Base-by-base conservation (phyloP, 768 basidiomycete species). In the Mycena metata region DNA sequence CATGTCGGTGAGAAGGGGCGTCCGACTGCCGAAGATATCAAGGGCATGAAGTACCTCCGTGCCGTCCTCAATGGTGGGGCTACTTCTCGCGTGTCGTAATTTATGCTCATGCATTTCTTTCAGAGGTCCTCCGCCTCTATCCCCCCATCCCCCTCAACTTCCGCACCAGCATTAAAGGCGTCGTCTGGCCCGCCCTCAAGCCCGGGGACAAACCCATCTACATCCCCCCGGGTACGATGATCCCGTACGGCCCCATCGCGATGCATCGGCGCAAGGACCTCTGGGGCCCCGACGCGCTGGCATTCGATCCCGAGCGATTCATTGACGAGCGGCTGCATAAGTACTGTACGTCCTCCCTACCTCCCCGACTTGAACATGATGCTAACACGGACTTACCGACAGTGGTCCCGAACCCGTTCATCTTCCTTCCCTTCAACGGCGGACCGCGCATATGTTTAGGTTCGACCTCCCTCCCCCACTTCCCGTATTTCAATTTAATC, bases 111-210 rank as follows among this genome's bases (percentile, higher is more conserved):
- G n/a, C 33, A 7, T 8, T 21, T 26, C 15, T 23, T 35, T 16
- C n/a, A 86, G 87, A 89, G 74, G 86, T 83, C 0, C 72, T 89
- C 45, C 79, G 88, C 15, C 74, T 89, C 11, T 88, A 86, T 73
- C 88, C 88, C 3, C 76, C 85, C 33, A 88, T 87, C 1, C 68
- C 55, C 3, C 60, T 60, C n/a, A 60, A 36, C 51, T 54, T 60
- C 41, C 79, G 81, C 67, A 77, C 7, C 2, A 24, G 26, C 24
- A 65, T 78, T 54, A 76, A 78, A 23, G 75, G 75, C 0, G 79
- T 79, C 10, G 77, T 74, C 11, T 76, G 78, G 50, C 72, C 81
- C 11, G 76, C 73, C 3, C 72, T 55, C 30, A 69, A 72, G 65
- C 76, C 72, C 9, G 51, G 11, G 2, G 77, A 77, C 1, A 77